Evolutionary conservation across 352 stramenopile species (phyloP), one percentile per base, ranked within the genome.

Genomic region (Pythium diclinum): DNA sequence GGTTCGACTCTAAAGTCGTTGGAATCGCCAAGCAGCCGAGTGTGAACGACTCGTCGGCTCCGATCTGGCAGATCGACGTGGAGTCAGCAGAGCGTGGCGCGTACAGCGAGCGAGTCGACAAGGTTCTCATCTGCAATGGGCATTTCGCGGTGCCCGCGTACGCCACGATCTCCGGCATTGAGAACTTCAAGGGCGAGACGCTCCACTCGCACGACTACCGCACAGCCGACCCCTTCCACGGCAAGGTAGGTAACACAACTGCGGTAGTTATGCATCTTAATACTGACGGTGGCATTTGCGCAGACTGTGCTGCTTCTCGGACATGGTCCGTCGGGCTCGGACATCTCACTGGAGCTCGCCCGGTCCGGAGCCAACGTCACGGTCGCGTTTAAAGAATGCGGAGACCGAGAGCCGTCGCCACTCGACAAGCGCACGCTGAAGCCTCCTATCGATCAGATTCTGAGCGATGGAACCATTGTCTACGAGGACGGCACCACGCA

Each of bases 301-400:
- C 28, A 86, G 84, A 61, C 73, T 48, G 77, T 94, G 52, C 61
- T 94, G 25, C 42, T 94, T 9, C 77, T 94, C 40, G 85, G 85
- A 1, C 75, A 66, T 48, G 85, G 85, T 38, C 85, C 81, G 7
- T 94, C 85, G 0, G 85, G 85, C 4, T 74, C 88, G 63, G 85
- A 94, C 47, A 94, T 94, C 58, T 94, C 85, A 6, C 71, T 92
- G 36, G 83, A 94, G 64, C 76, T 94, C 7, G 73, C 61, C 7
- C 67, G 52, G 2, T 65, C 59, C 49, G 74, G 72, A 4, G 77
- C 83, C 30, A 63, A 64, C 30, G 85, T 94, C 8, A 64, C 88
- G 28, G 78, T 94, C n/a, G 77, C 83, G 6, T 86, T 71, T 25
- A 44, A 59, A 25, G 56, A 67, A 17, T 44, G 28, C 14, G 57